Conservation (phyloP, 306 rosid species). For the Gynostemma pentaphyllum region DNA sequence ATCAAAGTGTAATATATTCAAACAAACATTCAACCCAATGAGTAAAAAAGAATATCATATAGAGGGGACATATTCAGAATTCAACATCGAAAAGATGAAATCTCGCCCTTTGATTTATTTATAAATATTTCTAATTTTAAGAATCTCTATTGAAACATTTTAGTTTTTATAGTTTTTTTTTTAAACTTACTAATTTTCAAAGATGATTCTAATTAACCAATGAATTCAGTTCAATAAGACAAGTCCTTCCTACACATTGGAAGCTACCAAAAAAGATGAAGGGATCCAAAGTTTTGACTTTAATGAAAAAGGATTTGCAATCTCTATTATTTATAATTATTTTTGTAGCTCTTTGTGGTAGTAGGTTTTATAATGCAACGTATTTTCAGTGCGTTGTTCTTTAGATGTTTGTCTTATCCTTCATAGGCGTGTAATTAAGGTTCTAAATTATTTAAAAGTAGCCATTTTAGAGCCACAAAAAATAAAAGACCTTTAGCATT, state of each 20-base stretch:
- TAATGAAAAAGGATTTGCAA: background rate
- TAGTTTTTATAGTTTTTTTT: too few species aligned
- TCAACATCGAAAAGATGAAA: too few species aligned
- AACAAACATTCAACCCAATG: too few species aligned
- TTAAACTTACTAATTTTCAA: background rate
- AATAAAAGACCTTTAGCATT: background rate
- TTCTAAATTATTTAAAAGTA: conserved; percentile 1
- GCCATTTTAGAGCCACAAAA: conserved; percentile 1
- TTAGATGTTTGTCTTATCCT: background rate
- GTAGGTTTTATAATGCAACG: background rate
- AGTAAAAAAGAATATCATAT: too few species aligned
- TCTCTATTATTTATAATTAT: background rate
- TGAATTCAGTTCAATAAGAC: background rate
- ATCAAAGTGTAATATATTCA: too few species aligned
- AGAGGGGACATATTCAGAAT: too few species aligned
- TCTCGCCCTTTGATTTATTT: background rate
- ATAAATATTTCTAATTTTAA: background rate
- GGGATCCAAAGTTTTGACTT: background rate
- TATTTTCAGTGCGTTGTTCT: background rate
- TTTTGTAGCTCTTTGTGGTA: background rate
- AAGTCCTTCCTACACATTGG: background rate
- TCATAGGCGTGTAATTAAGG: background rate
- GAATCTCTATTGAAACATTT: background rate
- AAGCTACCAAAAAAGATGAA: background rate
- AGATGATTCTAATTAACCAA: background rate